Evolutionary conservation across 441 rosid genomes (phyloP).

Genomic region (Eruca vesicaria): DNA sequence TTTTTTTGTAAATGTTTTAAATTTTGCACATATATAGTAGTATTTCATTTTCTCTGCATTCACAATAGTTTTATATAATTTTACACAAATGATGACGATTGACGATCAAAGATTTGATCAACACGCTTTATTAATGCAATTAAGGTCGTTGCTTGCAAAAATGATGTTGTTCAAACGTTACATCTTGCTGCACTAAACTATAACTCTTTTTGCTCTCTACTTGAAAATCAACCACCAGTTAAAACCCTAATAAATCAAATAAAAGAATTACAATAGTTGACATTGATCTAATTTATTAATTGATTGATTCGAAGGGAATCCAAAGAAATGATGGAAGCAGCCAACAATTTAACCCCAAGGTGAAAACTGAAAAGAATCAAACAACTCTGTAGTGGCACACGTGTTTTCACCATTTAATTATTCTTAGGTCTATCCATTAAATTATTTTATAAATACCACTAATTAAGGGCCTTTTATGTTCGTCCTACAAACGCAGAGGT

Average conservation of each 20-base stretch:
- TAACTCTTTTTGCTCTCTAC: background rate
- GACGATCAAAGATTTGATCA: conserved; percentile 5
- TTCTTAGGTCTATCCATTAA: background rate
- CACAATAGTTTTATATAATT: background rate
- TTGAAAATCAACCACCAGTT: background rate
- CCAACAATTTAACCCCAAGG: conserved; percentile 21
- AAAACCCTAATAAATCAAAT: background rate
- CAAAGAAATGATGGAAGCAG: conserved; percentile 27
- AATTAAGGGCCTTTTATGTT: conserved; percentile 16
- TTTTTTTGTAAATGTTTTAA: background rate
- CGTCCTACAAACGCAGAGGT: conserved; percentile 25
- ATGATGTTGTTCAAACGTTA: background rate
- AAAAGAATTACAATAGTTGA: conserved; percentile 9
- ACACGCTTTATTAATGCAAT: background rate
- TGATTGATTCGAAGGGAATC: conserved; percentile 19
- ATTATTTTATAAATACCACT: background rate
- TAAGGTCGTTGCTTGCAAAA: background rate
- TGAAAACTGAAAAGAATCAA: background rate
- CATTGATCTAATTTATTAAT: conserved; percentile 1
- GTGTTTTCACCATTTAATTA: conserved; percentile 9
- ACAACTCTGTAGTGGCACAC: conserved; percentile 18
- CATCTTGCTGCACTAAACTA: background rate
- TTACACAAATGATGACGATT: background rate
- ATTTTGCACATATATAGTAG: background rate
- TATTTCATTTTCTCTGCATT: background rate